These are phyloP conservation scores for Ichthyophonus hoferi DNA, from an alignment of 208 protist genomes.

Conservation along the genomic window DNA sequence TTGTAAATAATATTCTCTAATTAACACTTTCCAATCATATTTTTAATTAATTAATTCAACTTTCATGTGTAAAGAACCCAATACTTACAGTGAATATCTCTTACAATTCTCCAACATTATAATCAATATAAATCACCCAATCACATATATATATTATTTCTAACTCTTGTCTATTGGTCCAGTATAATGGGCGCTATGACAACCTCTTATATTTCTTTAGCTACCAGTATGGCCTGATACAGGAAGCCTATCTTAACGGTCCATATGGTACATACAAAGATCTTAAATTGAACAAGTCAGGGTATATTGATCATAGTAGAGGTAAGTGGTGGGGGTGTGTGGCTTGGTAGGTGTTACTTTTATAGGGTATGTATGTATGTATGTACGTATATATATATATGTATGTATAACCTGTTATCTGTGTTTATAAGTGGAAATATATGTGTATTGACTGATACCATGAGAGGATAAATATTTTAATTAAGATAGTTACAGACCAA, in stretches of 20 bases:
- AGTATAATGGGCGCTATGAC: constrained; percentile 81
- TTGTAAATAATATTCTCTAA: background rate
- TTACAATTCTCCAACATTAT: too few relatives aligned
- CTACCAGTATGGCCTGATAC: constrained; percentile 83
- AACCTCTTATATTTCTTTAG: constrained; percentile 88
- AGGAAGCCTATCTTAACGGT: constrained; percentile 66
- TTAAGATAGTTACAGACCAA: too few relatives aligned
- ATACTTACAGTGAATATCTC: background rate
- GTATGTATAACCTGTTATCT: background rate
- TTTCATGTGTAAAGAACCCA: background rate
- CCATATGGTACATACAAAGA: background rate
- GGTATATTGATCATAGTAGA: background rate
- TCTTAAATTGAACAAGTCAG: background rate
- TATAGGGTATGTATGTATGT: background rate
- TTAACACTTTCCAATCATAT: background rate
- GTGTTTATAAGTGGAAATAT: background rate
- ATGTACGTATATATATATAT: background rate
- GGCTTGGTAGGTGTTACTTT: background rate
- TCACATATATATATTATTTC: background rate
- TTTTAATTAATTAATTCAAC: background rate
- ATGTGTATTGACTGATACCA: background rate
- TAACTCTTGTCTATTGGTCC: background rate
- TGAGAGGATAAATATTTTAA: too few relatives aligned
- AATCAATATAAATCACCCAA: too few relatives aligned
- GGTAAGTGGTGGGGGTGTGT: background rate